Evolutionary conservation across 306 rosid species (phyloP), one percentile per base, ranked within the genome.

Genomic region (Prunus padus): DNA sequence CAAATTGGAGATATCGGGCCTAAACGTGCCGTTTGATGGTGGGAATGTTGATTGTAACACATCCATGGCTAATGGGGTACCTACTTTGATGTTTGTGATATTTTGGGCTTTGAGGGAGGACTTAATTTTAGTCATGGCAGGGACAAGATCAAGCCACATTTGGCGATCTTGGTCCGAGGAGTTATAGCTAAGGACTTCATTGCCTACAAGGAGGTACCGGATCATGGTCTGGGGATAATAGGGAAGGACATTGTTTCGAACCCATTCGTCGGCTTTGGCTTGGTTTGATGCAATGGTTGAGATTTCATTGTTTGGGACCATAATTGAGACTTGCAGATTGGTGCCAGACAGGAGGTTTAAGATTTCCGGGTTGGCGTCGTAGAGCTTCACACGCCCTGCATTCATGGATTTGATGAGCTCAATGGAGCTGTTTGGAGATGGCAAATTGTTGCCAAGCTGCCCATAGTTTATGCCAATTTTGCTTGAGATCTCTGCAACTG

Each of bases 61-160:
- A 75, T 89, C 94, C 97, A 91, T 91, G 63, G 98, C 96, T 8
- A 91, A 68, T 12, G 98, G 91, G 74, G 97, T 89, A 25, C 98
- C 84, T 3, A 89, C 79, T 85, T 84, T 86, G 87, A 93, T 80
- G 64, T 68, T 47, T 16, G 12, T 65, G 30, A 93, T 88, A 8
- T 79, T 82, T 0, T 70, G 75, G 47, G 79, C 61, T 47, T 40
- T 76, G 20, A 93, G 88, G 15, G 98, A 85, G 46, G n/a, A 75
- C 51, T 78, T 75, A 18, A 93, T 82, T 51, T 67, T 83, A 68
- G 44, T 74, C 92, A 93, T 88, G 44, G 94, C 94, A 0, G 98
- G 97, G 31, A 91, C 98, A 62, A 91, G 89, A 59, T 87, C 82
- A 4, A 14, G 71, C 98, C 98, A 89, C 67, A 83, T 76, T 67